Conservation (phyloP, 2,329 filamentous ascomycete species). For the Phialophora expanda region DNA sequence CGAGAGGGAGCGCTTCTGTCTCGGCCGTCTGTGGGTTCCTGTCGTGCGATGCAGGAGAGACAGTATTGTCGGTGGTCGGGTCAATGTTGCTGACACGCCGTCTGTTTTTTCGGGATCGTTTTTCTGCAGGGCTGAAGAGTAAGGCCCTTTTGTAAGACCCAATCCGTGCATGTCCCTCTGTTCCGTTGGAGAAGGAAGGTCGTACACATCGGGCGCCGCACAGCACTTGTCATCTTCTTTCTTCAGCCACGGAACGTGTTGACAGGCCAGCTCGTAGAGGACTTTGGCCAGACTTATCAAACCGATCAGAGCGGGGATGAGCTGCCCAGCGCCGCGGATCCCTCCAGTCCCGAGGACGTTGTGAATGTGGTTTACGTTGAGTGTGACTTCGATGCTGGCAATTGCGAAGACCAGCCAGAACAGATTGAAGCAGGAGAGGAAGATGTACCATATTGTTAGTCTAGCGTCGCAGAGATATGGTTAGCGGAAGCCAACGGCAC, state of each 20-base stretch:
- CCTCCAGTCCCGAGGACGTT: conserved; percentile 18
- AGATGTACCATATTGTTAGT: not conserved
- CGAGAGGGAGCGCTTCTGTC: conserved; percentile 1
- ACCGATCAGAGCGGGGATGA: conserved; percentile 24
- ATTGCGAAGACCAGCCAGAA: not conserved
- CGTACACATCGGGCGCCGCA: not conserved
- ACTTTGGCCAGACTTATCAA: conserved; percentile 22
- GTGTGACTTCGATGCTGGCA: conserved; percentile 27
- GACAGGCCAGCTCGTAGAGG: conserved; percentile 13
- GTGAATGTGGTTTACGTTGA: conserved; percentile 30
- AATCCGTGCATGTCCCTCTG: not conserved
- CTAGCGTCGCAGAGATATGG: not conserved
- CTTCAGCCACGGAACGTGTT: conserved; percentile 8
- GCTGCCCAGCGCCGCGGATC: conserved; percentile 17
- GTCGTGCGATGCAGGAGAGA: not conserved
- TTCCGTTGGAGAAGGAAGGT: not conserved
- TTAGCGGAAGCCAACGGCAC: not conserved
- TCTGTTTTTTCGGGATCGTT: not conserved
- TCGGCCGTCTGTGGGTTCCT: not conserved
- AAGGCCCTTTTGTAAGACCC: not conserved
- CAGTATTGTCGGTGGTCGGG: not conserved
- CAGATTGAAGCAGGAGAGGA: not conserved
- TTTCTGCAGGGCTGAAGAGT: not conserved
- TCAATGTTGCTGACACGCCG: not conserved
- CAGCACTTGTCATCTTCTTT: conserved; percentile 5